Evolutionary conservation across 179 eudicot genomes (phyloP).

Genomic region (Silene noctiflora): DNA sequence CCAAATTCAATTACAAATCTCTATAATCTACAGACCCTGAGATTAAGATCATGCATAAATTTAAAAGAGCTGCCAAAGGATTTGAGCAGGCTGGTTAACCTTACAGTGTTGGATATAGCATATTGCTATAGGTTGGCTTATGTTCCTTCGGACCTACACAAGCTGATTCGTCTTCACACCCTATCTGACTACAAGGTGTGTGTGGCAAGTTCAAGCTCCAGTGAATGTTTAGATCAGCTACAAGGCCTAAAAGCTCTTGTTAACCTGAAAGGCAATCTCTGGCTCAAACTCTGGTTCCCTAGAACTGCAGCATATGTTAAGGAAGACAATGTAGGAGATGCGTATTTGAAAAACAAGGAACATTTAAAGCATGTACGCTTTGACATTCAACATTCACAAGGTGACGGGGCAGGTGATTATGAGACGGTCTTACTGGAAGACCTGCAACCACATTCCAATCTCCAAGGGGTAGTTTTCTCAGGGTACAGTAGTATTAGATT

Average conservation of each 20-base stretch:
- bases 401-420: background rate
- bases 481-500: slow-evolving; percentile 8
- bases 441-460: slow-evolving; percentile 25
- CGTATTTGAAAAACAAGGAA: slow-evolving; percentile 15
- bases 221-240: slow-evolving; percentile 4
- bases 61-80: slow-evolving; percentile 27
- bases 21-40: slow-evolving; percentile 16
- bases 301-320: background rate
- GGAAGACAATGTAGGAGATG: background rate
- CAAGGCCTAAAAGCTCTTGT: slow-evolving; percentile 23
- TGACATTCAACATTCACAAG: background rate
- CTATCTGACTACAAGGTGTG: slow-evolving; percentile 30
- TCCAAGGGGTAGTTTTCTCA: slow-evolving; percentile 5
- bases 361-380: background rate
- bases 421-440: slow-evolving; percentile 17
- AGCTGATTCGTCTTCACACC: slow-evolving; percentile 28
- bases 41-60: background rate
- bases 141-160: slow-evolving; percentile 27
- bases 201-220: background rate
- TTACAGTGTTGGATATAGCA: slow-evolving; percentile 24
- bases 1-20: slow-evolving; percentile 12
- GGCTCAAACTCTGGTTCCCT: background rate
- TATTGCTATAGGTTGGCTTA: slow-evolving; percentile 3
- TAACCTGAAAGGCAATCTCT: slow-evolving; percentile 13
- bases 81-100: slow-evolving; percentile 12